These are phyloP conservation scores for Boletellus sp. DNA, from an alignment of 768 basidiomycete genomes.

Conservation along the genomic window DNA sequence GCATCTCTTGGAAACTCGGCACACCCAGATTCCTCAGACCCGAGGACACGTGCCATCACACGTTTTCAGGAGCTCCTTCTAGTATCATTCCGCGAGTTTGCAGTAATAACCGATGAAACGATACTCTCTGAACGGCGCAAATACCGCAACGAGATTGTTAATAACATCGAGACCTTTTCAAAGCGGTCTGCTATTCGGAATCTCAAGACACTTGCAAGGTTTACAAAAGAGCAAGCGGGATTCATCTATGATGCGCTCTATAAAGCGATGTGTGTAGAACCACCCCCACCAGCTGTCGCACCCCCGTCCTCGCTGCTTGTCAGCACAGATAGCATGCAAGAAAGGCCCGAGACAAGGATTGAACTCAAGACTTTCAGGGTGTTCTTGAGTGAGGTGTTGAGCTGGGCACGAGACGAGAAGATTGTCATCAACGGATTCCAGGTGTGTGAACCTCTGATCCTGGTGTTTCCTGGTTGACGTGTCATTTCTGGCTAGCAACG, in stretches of 20 bases:
- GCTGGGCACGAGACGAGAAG: conserved; percentile 94
- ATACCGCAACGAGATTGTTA: conserved; percentile 85
- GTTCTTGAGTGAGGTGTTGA: conserved; percentile 88
- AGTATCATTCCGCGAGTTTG: conserved; percentile 97
- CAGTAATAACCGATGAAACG: conserved; percentile 92
- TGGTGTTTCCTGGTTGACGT: not conserved
- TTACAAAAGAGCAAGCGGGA: conserved; percentile 84
- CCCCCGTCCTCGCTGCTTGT: conserved; percentile 50
- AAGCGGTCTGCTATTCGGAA: conserved; percentile 90
- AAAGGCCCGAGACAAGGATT: conserved; percentile 87
- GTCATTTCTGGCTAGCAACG: conserved; percentile 56
- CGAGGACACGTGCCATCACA: conserved; percentile 88
- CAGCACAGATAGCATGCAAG: conserved; percentile 57
- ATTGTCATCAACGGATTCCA: conserved; percentile 91
- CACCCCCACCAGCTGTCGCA: conserved; percentile 55
- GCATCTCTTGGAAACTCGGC: conserved; percentile 90
- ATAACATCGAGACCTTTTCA: conserved; percentile 90
- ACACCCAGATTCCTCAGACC: conserved; percentile 83
- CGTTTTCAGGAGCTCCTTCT: conserved; percentile 96
- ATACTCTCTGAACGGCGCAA: conserved; percentile 82
- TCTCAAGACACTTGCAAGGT: conserved; percentile 71
- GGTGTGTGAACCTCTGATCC: conserved; percentile 35
- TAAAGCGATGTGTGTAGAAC: conserved; percentile 74
- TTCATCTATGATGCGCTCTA: conserved; percentile 91
- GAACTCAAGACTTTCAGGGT: conserved; percentile 80